Conservation (phyloP, 2,329 filamentous ascomycete species). For the Sporothrix variecibatus region DNA sequence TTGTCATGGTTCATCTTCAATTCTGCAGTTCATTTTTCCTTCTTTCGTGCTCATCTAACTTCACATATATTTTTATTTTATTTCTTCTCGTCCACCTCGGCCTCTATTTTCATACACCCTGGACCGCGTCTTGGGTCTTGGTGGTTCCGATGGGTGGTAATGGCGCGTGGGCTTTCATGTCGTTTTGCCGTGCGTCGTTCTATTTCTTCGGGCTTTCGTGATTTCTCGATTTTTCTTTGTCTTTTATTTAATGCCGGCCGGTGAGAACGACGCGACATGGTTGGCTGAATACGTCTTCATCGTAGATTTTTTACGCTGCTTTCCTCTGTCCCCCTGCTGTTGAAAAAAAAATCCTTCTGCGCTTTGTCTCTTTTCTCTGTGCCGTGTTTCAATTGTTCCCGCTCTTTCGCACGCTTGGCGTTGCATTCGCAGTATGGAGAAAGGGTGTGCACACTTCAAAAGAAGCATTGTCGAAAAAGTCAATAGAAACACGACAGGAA, state of each 20-base stretch:
- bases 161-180: neutral
- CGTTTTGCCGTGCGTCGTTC: neutral
- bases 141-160: conserved; percentile 12
- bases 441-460: neutral
- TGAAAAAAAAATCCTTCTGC: conserved; percentile 15
- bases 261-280: conserved; percentile 11
- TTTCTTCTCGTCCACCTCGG: neutral
- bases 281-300: conserved; percentile 3
- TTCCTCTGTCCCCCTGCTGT: neutral
- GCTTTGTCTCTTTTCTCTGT: conserved; percentile 25
- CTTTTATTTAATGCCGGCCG: neutral
- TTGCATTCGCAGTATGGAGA: conserved; percentile 11
- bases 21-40: neutral
- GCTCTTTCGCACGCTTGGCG: neutral
- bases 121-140: conserved; percentile 3
- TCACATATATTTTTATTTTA: neutral
- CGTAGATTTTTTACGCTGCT: neutral
- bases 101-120: neutral
- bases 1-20: neutral
- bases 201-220: neutral
- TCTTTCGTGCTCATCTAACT: neutral
- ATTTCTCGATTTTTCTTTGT: neutral
- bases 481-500: neutral
- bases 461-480: neutral
- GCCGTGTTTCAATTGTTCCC: conserved; percentile 27